Percentiles rank a stretch among this genome's conserved stretches.
Conservation (phyloP, 2,329 filamentous ascomycete genomes). For the Myriosclerotinia duriaeana region DNA sequence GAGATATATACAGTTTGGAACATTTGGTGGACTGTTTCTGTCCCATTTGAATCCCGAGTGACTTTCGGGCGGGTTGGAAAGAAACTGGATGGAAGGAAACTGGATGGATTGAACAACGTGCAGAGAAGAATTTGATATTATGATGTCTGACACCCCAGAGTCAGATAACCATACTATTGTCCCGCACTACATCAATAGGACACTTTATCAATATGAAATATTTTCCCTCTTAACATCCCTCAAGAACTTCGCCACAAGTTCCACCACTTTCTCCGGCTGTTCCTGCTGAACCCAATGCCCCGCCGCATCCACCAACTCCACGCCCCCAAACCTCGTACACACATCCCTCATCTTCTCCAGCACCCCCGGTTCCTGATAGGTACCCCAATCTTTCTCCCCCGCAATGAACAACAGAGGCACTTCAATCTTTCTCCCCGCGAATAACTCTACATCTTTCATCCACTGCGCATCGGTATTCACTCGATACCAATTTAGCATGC, state of each 20-base stretch:
- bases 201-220: constrained; percentile 23
- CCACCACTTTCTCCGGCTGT: constrained; percentile 54
- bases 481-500: constrained; percentile 67
- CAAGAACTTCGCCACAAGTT: constrained; percentile 48
- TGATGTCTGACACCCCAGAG: too few relatives aligned
- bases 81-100: too few relatives aligned
- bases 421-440: constrained; percentile 59
- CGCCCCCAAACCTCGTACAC: constrained; percentile 54
- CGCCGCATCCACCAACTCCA: constrained; percentile 55
- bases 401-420: constrained; percentile 62
- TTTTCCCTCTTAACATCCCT: constrained; percentile 24
- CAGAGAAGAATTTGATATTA: too few relatives aligned
- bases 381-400: constrained; percentile 65
- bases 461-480: constrained; percentile 52
- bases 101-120: too few relatives aligned
- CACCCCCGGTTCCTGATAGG: constrained; percentile 64
- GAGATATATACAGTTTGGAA: too few relatives aligned
- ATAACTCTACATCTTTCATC: constrained; percentile 55
- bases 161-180: too few relatives aligned
- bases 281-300: constrained; percentile 73
- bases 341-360: constrained; percentile 56
- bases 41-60: too few relatives aligned
- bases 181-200: too few relatives aligned
- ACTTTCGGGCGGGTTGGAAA: too few relatives aligned
- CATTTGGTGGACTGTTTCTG: too few relatives aligned